Conservation (phyloP, 495 filamentous ascomycete species). For the Stereocaulon alpinum region DNA sequence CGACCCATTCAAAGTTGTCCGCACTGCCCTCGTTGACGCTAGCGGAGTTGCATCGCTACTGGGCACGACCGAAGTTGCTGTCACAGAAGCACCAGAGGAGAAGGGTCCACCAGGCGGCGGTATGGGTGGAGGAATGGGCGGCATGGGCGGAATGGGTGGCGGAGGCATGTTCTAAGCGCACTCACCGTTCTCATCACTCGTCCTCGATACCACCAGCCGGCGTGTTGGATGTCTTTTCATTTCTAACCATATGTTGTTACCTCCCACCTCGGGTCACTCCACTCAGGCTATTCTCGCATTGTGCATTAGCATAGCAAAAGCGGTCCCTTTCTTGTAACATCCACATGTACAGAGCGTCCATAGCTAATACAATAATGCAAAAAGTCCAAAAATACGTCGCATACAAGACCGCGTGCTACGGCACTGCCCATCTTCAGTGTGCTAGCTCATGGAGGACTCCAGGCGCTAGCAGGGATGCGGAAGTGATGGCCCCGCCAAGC, state of each 20-base stretch:
- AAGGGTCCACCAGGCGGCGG: constrained; percentile 62
- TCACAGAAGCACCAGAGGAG: constrained; percentile 91
- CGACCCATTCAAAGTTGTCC: constrained; percentile 97
- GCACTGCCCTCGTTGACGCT: constrained; percentile 87
- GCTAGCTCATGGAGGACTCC: not conserved
- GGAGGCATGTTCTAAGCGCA: constrained; percentile 35
- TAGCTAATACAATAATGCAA: constrained; percentile 10
- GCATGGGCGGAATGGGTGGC: constrained; percentile 65
- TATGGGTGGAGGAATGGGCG: constrained; percentile 51
- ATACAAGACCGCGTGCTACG: too few relatives aligned
- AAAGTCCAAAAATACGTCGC: not conserved
- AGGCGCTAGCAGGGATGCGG: not conserved
- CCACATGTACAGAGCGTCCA: constrained; percentile 17
- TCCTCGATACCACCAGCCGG: constrained; percentile 18
- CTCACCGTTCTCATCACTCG: not conserved
- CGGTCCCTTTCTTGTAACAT: constrained; percentile 17
- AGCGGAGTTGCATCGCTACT: constrained; percentile 93
- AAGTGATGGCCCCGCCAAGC: constrained; percentile 6
- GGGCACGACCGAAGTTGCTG: constrained; percentile 95
- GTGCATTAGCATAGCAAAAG: constrained; percentile 20
- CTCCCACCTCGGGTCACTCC: constrained; percentile 16
- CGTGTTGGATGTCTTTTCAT: constrained; percentile 8
- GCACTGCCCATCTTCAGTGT: not conserved
- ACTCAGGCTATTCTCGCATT: constrained; percentile 19
- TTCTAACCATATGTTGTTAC: constrained; percentile 6